A percentile compares a stretch with the other conserved stretches of the same genome.
phyloP scores from a whole-genome alignment of 2,329 filamentous ascomycete genomes.

The Ilyonectria robusta region DNA sequence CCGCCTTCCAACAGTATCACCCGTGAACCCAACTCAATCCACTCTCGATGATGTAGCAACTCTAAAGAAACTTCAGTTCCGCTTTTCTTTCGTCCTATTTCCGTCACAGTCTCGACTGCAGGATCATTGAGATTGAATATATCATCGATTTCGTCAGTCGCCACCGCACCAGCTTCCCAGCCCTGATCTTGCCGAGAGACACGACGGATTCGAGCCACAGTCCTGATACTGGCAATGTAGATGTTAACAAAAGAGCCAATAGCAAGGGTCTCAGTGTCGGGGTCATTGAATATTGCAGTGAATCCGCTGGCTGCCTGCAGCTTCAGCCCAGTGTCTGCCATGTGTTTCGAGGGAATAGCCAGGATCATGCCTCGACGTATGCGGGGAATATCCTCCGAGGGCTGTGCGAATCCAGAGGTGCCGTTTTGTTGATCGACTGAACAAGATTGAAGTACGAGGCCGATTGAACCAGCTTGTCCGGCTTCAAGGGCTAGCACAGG shows the following conservation, averaged over 20 bases:
- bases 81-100: conserved; percentile 34
- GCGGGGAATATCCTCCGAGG: conserved; percentile 52
- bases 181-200: conserved; percentile 55
- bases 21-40: conserved; percentile 79
- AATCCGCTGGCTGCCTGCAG: conserved; percentile 78
- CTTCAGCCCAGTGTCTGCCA: conserved; percentile 68
- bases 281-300: conserved; percentile 78
- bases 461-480: conserved; percentile 92
- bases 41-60: conserved; percentile 78
- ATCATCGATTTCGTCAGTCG: conserved; percentile 63
- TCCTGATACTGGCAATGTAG: conserved; percentile 89
- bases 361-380: conserved; percentile 89
- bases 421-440: conserved; percentile 23
- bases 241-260: conserved; percentile 82
- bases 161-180: conserved; percentile 45
- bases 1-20: conserved; percentile 81
- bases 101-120: conserved; percentile 51
- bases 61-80: conserved; percentile 75
- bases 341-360: conserved; percentile 71
- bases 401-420: conserved; percentile 7
- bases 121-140: conserved; percentile 70
- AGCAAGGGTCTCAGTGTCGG: conserved; percentile 73
- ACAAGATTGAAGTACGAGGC: conserved; percentile 73
- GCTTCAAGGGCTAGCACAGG: conserved; percentile 82
- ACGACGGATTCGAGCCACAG: conserved; percentile 80